These are phyloP conservation scores for Tricholoma sp. DNA, from an alignment of 768 basidiomycete species.

Conservation along the genomic window DNA sequence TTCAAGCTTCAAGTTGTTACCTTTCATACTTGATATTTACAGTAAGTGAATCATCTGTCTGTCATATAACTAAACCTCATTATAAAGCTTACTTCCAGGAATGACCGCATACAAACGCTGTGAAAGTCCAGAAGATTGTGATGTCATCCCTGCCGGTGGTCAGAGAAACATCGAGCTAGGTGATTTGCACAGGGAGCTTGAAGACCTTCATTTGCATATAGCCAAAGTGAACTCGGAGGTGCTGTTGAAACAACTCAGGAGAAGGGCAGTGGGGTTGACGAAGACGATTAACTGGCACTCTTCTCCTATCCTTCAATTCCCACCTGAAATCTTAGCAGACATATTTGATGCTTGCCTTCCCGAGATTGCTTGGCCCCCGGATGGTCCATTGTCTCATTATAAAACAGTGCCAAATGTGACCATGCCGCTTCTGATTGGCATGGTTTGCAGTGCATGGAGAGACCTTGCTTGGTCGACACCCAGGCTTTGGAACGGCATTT, in stretches of 20 bases:
- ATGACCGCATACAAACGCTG: too few species aligned
- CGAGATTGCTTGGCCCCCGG: background rate
- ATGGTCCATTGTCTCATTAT: too few species aligned
- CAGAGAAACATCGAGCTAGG: too few species aligned
- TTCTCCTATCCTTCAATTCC: background rate
- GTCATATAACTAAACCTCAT: too few species aligned
- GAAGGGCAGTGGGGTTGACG: background rate
- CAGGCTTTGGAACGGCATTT: background rate
- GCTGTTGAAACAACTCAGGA: background rate
- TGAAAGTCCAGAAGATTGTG: too few species aligned
- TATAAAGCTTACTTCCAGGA: too few species aligned
- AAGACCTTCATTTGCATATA: background rate
- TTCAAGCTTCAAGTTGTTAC: too few species aligned
- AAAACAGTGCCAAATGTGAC: background rate
- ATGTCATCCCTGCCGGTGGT: too few species aligned
- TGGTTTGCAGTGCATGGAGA: background rate
- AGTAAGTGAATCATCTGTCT: too few species aligned
- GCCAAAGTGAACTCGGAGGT: background rate
- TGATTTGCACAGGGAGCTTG: too few species aligned
- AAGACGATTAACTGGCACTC: background rate
- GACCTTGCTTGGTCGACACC: conserved; percentile 1
- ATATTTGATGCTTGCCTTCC: background rate
- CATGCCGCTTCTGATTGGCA: background rate
- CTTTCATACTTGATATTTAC: too few species aligned
- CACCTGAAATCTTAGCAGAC: background rate